phyloP scores from a whole-genome alignment of 1,284 basidiomycete genomes.

The Taiwanofungus camphoratus region DNA sequence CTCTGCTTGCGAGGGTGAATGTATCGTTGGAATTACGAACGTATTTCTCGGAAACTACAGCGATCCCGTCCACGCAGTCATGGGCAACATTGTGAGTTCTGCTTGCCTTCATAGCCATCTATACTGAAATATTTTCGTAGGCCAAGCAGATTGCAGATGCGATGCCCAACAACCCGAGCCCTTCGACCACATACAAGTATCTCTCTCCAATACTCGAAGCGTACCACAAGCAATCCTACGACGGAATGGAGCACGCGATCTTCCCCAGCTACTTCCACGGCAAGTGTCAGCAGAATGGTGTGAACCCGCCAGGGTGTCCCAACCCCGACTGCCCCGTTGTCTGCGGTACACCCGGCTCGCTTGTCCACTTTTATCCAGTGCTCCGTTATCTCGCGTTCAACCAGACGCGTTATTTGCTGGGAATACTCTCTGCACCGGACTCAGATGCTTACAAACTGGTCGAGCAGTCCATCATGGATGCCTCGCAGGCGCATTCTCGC shows the following conservation, averaged over 20 bases:
- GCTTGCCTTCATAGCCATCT: neutral
- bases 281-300: slow-evolving; percentile 57
- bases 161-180: slow-evolving; percentile 29
- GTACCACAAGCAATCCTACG: slow-evolving; percentile 41
- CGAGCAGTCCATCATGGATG: slow-evolving; percentile 32
- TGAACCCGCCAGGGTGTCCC: slow-evolving; percentile 63
- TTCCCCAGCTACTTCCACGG: slow-evolving; percentile 69
- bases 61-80: slow-evolving; percentile 30
- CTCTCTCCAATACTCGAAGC: slow-evolving; percentile 41
- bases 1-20: slow-evolving; percentile 63
- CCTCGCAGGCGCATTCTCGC: slow-evolving; percentile 13
- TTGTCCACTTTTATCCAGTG: slow-evolving; percentile 58
- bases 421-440: slow-evolving; percentile 30
- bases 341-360: slow-evolving; percentile 74
- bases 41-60: slow-evolving; percentile 49
- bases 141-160: slow-evolving; percentile 31
- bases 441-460: slow-evolving; percentile 37
- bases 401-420: slow-evolving; percentile 33
- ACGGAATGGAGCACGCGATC: slow-evolving; percentile 42
- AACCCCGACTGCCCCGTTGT: slow-evolving; percentile 72
- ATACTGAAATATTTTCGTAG: slow-evolving; percentile 21
- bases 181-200: slow-evolving; percentile 29
- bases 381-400: slow-evolving; percentile 48
- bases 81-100: slow-evolving; percentile 35
- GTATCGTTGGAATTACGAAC: slow-evolving; percentile 53